Conservation (phyloP, 106 monocot species). For the Chionographis japonica region DNA sequence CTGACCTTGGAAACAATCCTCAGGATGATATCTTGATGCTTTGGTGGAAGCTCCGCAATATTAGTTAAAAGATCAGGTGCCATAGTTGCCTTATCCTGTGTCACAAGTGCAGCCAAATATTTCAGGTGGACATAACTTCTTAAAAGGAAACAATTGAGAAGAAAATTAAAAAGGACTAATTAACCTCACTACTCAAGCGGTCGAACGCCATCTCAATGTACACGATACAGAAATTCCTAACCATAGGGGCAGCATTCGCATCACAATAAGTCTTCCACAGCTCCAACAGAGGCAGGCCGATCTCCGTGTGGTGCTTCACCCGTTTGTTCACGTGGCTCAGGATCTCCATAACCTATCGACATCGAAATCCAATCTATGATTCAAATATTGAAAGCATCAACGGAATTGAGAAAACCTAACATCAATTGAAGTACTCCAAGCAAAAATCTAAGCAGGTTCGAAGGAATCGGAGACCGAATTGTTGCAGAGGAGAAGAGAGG, state of each 20-base stretch:
- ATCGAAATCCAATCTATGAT: not conserved
- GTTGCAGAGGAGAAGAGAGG: not conserved
- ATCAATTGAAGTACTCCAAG: too few species aligned
- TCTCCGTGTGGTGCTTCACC: slow-evolving; percentile 77
- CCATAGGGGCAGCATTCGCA: slow-evolving; percentile 45
- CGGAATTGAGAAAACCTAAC: not conserved
- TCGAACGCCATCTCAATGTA: slow-evolving; percentile 98
- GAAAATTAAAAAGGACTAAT: not conserved
- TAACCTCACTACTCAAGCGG: slow-evolving; percentile 65
- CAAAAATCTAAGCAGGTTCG: not conserved
- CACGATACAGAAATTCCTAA: slow-evolving; percentile 86
- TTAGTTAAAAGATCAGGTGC: slow-evolving; percentile 69
- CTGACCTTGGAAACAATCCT: slow-evolving; percentile 73
- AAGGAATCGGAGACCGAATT: not conserved
- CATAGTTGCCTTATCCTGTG: slow-evolving; percentile 63
- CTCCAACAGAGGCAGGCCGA: slow-evolving; percentile 65
- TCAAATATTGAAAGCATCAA: not conserved
- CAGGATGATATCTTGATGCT: slow-evolving; percentile 90
- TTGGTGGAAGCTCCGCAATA: slow-evolving; percentile 47
- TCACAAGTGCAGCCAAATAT: not conserved
- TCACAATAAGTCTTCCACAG: slow-evolving; percentile 80
- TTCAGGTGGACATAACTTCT: not conserved
- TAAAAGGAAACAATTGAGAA: not conserved
- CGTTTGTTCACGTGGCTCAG: slow-evolving; percentile 88
- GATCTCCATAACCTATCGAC: slow-evolving; percentile 81